Evolutionary conservation across 148 eudicot species (phyloP).

Genomic region (Cornus florida): DNA sequence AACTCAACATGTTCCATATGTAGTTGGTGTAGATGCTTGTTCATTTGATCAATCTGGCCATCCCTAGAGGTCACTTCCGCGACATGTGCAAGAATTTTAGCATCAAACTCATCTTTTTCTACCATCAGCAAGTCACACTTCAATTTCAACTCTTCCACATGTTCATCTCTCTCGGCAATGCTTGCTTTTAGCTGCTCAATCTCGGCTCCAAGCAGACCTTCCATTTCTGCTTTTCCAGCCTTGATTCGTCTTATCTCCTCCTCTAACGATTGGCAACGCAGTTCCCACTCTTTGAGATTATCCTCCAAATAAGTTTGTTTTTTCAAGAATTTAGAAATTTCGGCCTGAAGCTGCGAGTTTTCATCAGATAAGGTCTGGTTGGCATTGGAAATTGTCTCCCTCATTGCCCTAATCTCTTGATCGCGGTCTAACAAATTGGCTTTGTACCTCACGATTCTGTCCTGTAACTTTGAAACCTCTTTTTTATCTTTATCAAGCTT

Average conservation of each 20-base stretch:
- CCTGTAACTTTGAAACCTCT: constrained; percentile 60
- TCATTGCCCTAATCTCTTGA: constrained; percentile 72
- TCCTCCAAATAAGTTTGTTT: constrained; percentile 58
- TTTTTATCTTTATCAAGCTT: constrained; percentile 67
- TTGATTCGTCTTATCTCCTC: constrained; percentile 48
- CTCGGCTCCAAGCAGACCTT: constrained; percentile 41
- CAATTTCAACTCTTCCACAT: constrained; percentile 30
- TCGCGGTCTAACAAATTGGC: constrained; percentile 76
- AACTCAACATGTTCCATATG: constrained; percentile 46
- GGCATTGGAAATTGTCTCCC: constrained; percentile 62
- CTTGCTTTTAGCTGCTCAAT: constrained; percentile 50
- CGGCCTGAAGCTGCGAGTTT: constrained; percentile 59
- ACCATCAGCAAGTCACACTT: constrained; percentile 36
- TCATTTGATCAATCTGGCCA: constrained; percentile 37
- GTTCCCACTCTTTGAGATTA: constrained; percentile 67
- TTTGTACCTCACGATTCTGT: constrained; percentile 77
- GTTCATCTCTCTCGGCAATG: constrained; percentile 43
- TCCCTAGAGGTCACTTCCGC: constrained; percentile 42
- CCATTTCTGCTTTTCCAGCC: constrained; percentile 43
- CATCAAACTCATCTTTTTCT: constrained; percentile 43
- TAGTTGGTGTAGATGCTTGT: constrained; percentile 45
- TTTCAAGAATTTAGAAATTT: constrained; percentile 54
- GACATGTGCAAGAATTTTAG: constrained; percentile 18
- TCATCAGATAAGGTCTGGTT: constrained; percentile 54
- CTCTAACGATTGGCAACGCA: constrained; percentile 61